Evolutionary conservation across 192 early-diverging fungal species (phyloP), one percentile per base, ranked within the genome.

Genomic region (Podila horticola): DNA sequence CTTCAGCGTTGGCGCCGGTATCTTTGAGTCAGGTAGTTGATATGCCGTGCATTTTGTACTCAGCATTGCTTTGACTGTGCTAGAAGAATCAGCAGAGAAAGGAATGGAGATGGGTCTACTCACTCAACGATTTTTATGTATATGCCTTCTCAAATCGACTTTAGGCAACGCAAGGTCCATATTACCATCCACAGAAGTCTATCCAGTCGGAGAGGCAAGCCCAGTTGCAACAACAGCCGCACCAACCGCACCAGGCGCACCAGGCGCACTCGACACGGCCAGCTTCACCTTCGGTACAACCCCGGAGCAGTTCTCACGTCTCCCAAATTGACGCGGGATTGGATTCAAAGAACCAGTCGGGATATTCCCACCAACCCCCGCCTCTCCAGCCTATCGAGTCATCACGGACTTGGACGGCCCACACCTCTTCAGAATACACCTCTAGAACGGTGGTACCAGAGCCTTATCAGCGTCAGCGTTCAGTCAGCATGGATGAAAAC

Each of bases 401-500:
- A 26, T 55, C 52, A 1, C 52, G 52, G 24, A 55, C n/a, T 24
- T 55, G 52, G 52, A n/a, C 22, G 20, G 22, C 52, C 6, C 52
- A 55, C 20, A 22, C 8, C 22, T 10, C 52, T 55, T n/a, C 52
- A 55, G 52, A 55, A n/a, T 55, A 55, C 52, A n/a, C n/a, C 24
- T 26, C 52, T 26, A 24, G 52, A 26, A 19, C 52, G 8, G 8
- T 6, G 24, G 11, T 17, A 55, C 52, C 52, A 24, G 52, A 55
- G 6, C 17, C 4, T 26, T 6, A 26, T 55, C 52, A 26, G 17
- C 69, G 65, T 7, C 63, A 69, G 29, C 26, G 75, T 19, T 79
- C 75, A 1, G 65, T 65, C 24, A 79, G 69, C 41, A 59, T 72
- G 36, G 75, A 79, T 60, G 75, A 79, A 38, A 65, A 64, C 10